Conservation (phyloP, 106 monocot genomes). For the Xerophyta viscosa region DNA sequence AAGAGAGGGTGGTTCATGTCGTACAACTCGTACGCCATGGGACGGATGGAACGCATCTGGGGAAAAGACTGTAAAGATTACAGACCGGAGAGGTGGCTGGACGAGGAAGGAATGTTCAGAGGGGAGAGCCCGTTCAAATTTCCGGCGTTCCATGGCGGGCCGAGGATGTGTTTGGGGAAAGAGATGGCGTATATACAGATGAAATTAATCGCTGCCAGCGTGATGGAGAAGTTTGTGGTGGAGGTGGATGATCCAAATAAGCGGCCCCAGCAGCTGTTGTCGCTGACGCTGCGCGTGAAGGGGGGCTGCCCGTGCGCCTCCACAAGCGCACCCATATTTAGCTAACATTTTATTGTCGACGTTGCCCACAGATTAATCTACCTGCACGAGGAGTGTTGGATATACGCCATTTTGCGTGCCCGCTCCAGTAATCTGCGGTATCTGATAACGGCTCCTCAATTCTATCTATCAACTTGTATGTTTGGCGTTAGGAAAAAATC, state of each 20-base stretch:
- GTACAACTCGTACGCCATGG: slow-evolving; percentile 32
- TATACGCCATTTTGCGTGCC: no score
- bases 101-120: slow-evolving; percentile 1
- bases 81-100: slow-evolving; percentile 19
- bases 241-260: slow-evolving; percentile 11
- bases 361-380: no score
- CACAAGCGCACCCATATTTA: no score
- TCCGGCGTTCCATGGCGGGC: slow-evolving; percentile 25
- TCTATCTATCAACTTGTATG: no score
- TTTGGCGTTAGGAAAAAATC: no score
- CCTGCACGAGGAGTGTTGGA: no score
- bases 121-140: slow-evolving; percentile 14
- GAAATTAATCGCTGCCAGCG: slow-evolving; percentile 20
- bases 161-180: no score
- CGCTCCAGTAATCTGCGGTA: no score
- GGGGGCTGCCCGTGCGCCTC: no score
- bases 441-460: no score
- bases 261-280: slow-evolving; percentile 14
- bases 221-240: slow-evolving; percentile 17
- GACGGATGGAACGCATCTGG: slow-evolving; percentile 14
- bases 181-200: slow-evolving; percentile 23
- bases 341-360: no score
- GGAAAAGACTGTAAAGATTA: slow-evolving; percentile 14
- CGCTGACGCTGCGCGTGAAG: slow-evolving; percentile 29
- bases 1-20: slow-evolving; percentile 23